Conservation (phyloP, 2,329 filamentous ascomycete species). For the Byssochlamys sp. region DNA sequence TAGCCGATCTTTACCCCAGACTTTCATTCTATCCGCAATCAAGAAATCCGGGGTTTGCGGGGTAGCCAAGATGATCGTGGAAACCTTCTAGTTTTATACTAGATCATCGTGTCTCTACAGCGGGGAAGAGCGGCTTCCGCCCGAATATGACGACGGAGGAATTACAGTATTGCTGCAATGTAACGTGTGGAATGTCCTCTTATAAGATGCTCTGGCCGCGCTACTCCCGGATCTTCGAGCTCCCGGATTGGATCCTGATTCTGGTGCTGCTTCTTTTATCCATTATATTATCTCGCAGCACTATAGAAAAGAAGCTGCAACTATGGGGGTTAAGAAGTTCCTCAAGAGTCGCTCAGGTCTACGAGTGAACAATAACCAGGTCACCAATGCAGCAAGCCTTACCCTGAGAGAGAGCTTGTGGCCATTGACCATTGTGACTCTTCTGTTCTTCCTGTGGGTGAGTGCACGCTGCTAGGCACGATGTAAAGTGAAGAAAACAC, state of each 20-base stretch:
- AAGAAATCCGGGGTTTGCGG: not conserved
- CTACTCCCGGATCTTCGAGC: not conserved
- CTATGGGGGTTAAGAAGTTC: conserved; percentile 21
- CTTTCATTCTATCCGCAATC: not conserved
- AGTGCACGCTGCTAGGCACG: conserved; percentile 2
- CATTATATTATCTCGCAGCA: not conserved
- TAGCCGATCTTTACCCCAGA: not conserved
- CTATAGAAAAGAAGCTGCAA: not conserved
- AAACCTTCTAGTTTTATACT: not conserved
- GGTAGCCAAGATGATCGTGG: not conserved
- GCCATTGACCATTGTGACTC: conserved; percentile 38
- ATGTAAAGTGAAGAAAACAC: not conserved
- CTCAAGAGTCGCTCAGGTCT: conserved; percentile 24
- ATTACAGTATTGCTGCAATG: not conserved
- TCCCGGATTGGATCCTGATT: not conserved
- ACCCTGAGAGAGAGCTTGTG: conserved; percentile 36
- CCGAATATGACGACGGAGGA: not conserved
- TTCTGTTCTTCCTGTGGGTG: conserved; percentile 46
- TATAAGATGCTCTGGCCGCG: not conserved
- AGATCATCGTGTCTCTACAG: not conserved
- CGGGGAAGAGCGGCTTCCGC: not conserved
- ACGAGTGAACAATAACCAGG: conserved; percentile 24
- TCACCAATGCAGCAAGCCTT: conserved; percentile 33
- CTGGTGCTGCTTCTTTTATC: not conserved
- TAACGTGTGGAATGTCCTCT: not conserved